Conservation (phyloP, 2,329 filamentous ascomycete genomes). For the Clarireedia sp. region DNA sequence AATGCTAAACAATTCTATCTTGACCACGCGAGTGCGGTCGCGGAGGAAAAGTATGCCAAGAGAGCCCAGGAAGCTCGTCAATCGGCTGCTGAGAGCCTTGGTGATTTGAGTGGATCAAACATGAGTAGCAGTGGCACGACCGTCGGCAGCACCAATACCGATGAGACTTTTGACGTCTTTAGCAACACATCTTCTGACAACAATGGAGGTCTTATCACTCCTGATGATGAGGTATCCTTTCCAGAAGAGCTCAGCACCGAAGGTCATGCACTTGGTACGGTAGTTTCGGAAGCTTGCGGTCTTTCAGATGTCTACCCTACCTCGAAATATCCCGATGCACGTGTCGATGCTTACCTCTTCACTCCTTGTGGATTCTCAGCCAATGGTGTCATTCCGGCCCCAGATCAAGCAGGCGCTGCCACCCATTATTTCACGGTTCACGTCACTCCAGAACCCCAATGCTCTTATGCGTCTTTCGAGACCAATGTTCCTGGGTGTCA, state of each 20-base stretch:
- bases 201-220: constrained; percentile 48
- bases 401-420: constrained; percentile 43
- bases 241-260: constrained; percentile 79
- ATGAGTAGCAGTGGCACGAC: constrained; percentile 34
- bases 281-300: constrained; percentile 85
- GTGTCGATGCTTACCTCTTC: constrained; percentile 93
- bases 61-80: constrained; percentile 57
- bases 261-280: constrained; percentile 84
- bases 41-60: constrained; percentile 68
- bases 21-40: constrained; percentile 81
- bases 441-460: constrained; percentile 93
- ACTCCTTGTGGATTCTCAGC: constrained; percentile 95
- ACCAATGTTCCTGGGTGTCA: constrained; percentile 91
- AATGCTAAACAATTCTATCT: constrained; percentile 68
- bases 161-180: constrained; percentile 72
- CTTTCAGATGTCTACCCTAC: constrained; percentile 83
- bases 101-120: constrained; percentile 44
- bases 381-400: constrained; percentile 86
- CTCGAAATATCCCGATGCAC: constrained; percentile 81
- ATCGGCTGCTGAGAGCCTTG: constrained; percentile 50
- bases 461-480: constrained; percentile 96
- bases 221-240: constrained; percentile 49
- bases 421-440: constrained; percentile 96
- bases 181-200: constrained; percentile 61
- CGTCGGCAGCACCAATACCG: constrained; percentile 31